Conservation (phyloP, 768 basidiomycete genomes). For the Suillus americanus region DNA sequence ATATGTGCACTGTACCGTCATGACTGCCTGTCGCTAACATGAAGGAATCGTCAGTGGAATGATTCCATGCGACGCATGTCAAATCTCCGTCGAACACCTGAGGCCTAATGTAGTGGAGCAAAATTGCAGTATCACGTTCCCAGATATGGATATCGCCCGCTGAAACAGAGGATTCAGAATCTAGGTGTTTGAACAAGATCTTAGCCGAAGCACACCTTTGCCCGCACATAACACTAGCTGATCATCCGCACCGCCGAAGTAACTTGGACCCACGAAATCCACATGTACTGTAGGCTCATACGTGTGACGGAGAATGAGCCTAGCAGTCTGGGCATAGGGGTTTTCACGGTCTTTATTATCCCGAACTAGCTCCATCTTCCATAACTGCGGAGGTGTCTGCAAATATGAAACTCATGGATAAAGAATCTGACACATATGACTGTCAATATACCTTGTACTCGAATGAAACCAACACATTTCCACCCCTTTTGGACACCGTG, state of each 20-base stretch:
- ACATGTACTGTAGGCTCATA: constrained; percentile 68
- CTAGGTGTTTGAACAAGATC: background rate
- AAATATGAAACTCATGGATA: background rate
- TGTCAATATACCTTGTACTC: constrained; percentile 36
- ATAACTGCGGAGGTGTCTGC: constrained; percentile 75
- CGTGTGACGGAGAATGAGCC: constrained; percentile 54
- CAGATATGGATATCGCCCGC: constrained; percentile 87
- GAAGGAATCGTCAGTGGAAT: constrained; percentile 46
- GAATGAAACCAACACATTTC: constrained; percentile 48
- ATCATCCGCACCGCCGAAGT: constrained; percentile 79
- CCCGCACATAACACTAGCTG: constrained; percentile 78
- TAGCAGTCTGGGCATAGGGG: constrained; percentile 27
- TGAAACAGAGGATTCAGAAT: constrained; percentile 23
- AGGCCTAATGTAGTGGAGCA: constrained; percentile 68
- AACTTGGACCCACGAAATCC: constrained; percentile 79
- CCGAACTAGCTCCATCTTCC: constrained; percentile 67
- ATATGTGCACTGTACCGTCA: constrained; percentile 73
- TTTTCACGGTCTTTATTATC: constrained; percentile 42
- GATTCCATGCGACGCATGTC: constrained; percentile 82
- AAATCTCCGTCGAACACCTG: constrained; percentile 66
- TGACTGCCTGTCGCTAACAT: constrained; percentile 75
- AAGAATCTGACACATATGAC: background rate
- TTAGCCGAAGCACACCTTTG: constrained; percentile 48
- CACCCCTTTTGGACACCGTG: constrained; percentile 42
- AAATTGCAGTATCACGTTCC: constrained; percentile 76